phyloP scores from a whole-genome alignment of 352 stramenopile species.

The Pythium sukuiense region DNA sequence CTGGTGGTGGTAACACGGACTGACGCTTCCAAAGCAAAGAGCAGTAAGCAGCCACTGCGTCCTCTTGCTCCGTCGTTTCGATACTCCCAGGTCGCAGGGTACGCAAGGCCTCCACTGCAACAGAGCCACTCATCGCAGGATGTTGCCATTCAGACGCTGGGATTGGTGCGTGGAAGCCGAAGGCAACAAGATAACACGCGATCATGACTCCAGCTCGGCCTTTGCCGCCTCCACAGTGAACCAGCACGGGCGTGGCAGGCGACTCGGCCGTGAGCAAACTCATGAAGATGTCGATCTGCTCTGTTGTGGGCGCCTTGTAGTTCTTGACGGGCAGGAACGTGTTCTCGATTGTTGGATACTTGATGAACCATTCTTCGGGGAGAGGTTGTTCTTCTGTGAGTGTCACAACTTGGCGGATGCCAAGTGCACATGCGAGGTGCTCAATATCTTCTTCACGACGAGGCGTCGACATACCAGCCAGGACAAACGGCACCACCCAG shows the following conservation, averaged over 20 bases:
- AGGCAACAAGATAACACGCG: conserved; percentile 64
- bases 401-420: conserved; percentile 28
- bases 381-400: conserved; percentile 31
- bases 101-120: conserved; percentile 45
- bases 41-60: conserved; percentile 43
- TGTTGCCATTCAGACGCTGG: conserved; percentile 32
- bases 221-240: conserved; percentile 70
- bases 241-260: conserved; percentile 29
- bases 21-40: conserved; percentile 61
- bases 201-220: conserved; percentile 63
- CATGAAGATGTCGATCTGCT: conserved; percentile 69
- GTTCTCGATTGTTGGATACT: conserved; percentile 29
- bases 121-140: conserved; percentile 42
- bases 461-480: conserved; percentile 35
- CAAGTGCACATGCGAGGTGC: conserved; percentile 18
- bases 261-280: conserved; percentile 21
- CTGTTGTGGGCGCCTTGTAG: conserved; percentile 48
- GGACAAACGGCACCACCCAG: conserved; percentile 31
- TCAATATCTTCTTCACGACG: conserved; percentile 24
- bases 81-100: conserved; percentile 52
- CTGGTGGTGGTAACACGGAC: conserved; percentile 29
- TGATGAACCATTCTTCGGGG: conserved; percentile 25
- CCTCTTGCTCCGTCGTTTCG: conserved; percentile 56
- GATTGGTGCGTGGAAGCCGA: conserved; percentile 45
- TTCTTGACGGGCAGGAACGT: conserved; percentile 58